Percentiles rank a stretch among this genome's conserved stretches.
phyloP scores from a whole-genome alignment of 805 yeast species.

The Monosporozyma unispora region DNA sequence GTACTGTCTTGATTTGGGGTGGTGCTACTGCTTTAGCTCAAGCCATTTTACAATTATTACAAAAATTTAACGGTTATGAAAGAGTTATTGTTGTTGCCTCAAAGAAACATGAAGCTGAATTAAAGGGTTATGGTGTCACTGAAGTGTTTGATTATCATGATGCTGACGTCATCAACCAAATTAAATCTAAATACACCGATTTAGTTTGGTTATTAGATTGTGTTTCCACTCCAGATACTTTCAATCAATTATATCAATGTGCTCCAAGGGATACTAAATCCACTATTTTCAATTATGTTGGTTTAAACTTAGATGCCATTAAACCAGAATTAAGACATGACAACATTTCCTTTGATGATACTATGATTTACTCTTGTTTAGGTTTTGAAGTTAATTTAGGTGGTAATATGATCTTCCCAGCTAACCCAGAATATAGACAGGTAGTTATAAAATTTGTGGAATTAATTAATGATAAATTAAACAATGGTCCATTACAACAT shows the following conservation, averaged over 20 bases:
- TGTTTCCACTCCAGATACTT: constrained; percentile 23
- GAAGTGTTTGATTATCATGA: constrained; percentile 40
- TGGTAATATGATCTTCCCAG: constrained; percentile 11
- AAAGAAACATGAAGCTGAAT: constrained; percentile 32
- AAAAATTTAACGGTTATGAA: constrained; percentile 32
- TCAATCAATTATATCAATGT: constrained; percentile 26
- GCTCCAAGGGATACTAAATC: constrained; percentile 28
- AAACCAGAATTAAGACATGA: constrained; percentile 22
- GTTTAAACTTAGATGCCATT: constrained; percentile 12
- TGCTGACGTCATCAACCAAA: constrained; percentile 35
- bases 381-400: constrained; percentile 30
- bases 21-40: constrained; percentile 60
- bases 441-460: constrained; percentile 21
- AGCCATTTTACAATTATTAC: constrained; percentile 48
- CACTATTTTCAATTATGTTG: constrained; percentile 28
- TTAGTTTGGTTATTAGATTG: constrained; percentile 27
- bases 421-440: constrained; percentile 14
- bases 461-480: constrained; percentile 14
- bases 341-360: constrained; percentile 24
- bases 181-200: constrained; percentile 25
- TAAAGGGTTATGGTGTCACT: constrained; percentile 41
- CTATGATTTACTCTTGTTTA: constrained; percentile 31
- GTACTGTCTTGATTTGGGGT: constrained; percentile 46
- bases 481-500: constrained; percentile 22
- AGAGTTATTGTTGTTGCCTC: constrained; percentile 43